Evolutionary conservation across 768 basidiomycete genomes (phyloP).

Genomic region (Leccinum subtestaceum): DNA sequence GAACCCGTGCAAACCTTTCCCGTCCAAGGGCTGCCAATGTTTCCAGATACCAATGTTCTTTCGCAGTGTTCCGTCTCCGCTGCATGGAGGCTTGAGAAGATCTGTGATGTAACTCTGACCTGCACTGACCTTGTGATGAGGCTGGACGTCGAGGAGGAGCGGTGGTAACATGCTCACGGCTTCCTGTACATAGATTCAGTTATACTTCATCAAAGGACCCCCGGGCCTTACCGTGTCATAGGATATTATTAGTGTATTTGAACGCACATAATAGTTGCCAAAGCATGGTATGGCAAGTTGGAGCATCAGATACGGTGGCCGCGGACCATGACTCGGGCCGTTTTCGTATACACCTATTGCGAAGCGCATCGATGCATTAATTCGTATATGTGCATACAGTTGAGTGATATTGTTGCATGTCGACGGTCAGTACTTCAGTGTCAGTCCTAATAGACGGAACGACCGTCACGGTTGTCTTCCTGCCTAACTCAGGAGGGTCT

Average conservation of each 20-base stretch:
- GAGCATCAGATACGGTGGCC: not conserved
- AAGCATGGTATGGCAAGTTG: not conserved
- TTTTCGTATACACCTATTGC: not conserved
- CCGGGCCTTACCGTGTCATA: not conserved
- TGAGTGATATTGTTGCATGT: too few relatives aligned
- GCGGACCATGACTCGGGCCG: not conserved
- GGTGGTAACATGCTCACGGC: conserved; percentile 99
- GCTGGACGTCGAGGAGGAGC: conserved; percentile 88
- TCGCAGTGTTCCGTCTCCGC: conserved; percentile 92
- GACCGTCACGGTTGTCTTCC: too few relatives aligned
- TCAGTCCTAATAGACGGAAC: too few relatives aligned
- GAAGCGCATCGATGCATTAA: not conserved
- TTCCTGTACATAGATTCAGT: conserved; percentile 56
- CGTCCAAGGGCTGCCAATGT: conserved; percentile 84
- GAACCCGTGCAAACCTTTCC: conserved; percentile 86
- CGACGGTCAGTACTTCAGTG: too few relatives aligned
- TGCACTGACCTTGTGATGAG: conserved; percentile 71
- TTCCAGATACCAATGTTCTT: conserved; percentile 98
- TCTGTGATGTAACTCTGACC: not conserved
- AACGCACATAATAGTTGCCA: not conserved
- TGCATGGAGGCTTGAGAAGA: conserved; percentile 38
- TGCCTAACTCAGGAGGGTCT: too few relatives aligned
- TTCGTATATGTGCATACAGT: not conserved
- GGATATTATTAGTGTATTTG: not conserved
- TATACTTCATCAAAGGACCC: not conserved